Percentiles rank a stretch among this genome's conserved stretches.
Conservation (phyloP, 2,329 filamentous ascomycete genomes). For the Colletotrichum lupini region DNA sequence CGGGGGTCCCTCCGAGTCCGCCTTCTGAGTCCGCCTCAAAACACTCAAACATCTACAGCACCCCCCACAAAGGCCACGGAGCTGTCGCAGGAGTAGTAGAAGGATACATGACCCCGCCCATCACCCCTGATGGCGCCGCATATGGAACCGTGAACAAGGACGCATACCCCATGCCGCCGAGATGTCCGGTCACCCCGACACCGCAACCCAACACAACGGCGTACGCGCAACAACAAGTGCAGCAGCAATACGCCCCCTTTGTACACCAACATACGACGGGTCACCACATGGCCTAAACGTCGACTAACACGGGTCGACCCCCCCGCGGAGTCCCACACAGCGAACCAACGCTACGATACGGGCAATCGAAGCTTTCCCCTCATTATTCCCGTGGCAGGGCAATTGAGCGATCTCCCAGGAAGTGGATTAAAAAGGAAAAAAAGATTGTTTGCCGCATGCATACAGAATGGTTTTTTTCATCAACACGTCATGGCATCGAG, state of each 20-base stretch:
- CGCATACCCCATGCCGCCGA: constrained; percentile 58
- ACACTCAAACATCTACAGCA: constrained; percentile 75
- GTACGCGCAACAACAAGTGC: constrained; percentile 51
- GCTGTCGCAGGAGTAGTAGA: constrained; percentile 71
- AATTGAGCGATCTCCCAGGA: constrained; percentile 25
- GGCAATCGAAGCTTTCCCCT: constrained; percentile 24
- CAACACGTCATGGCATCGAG: constrained; percentile 59
- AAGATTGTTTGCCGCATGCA: constrained; percentile 38
- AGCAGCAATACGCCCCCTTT: constrained; percentile 57
- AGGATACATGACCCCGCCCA: constrained; percentile 86
- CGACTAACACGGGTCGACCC: constrained; percentile 8
- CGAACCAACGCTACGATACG: constrained; percentile 31
- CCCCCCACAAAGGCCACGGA: constrained; percentile 80
- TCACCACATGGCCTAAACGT: constrained; percentile 41
- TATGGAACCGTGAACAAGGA: constrained; percentile 63
- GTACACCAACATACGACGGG: constrained; percentile 51
- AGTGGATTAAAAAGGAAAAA: constrained; percentile 30
- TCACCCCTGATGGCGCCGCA: constrained; percentile 79
- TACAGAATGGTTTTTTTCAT: constrained; percentile 48
- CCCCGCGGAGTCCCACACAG: constrained; percentile 16
- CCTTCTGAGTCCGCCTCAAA: constrained; percentile 64
- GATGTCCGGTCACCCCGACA: constrained; percentile 73
- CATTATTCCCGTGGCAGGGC: constrained; percentile 24
- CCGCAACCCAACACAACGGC: constrained; percentile 57
- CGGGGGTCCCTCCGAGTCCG: constrained; percentile 68